phyloP scores from a whole-genome alignment of 768 basidiomycete species.

The Termitomyces sp. region DNA sequence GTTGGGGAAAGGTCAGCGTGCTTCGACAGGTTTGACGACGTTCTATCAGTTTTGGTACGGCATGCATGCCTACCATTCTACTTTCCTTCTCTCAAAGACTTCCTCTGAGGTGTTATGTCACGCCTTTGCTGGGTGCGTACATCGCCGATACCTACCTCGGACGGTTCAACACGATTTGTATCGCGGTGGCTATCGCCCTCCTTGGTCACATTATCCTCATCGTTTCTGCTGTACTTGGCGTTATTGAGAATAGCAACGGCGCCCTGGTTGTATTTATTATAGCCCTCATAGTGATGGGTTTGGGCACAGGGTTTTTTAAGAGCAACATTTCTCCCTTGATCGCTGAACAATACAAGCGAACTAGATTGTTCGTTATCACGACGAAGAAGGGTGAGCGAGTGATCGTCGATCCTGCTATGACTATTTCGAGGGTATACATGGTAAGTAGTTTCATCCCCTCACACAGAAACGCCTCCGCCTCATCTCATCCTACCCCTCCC shows the following conservation, averaged over 20 bases:
- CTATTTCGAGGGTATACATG: constrained; percentile 73
- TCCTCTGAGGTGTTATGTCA: constrained; percentile 52
- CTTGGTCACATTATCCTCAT: constrained; percentile 67
- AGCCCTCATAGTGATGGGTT: constrained; percentile 60
- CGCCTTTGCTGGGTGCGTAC: constrained; percentile 67
- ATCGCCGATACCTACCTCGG: constrained; percentile 73
- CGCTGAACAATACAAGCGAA: constrained; percentile 69
- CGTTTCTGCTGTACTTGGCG: constrained; percentile 60
- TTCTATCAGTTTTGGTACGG: constrained; percentile 70
- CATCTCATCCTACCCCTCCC: too few relatives aligned
- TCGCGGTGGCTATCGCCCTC: constrained; percentile 56
- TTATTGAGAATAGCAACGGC: constrained; percentile 23
- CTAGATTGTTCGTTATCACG: constrained; percentile 47
- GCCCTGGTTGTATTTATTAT: constrained; percentile 26
- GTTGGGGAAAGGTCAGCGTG: constrained; percentile 61
- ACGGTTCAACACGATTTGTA: constrained; percentile 70
- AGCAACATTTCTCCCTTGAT: constrained; percentile 75
- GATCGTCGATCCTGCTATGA: constrained; percentile 67
- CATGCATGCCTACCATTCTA: background rate
- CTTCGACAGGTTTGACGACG: constrained; percentile 68
- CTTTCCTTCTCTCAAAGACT: background rate
- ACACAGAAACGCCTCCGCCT: too few relatives aligned
- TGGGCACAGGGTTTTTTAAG: constrained; percentile 72
- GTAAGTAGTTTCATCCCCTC: constrained; percentile 26
- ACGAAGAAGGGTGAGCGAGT: constrained; percentile 62